These are phyloP conservation scores for Colletotrichum shisoi DNA, from an alignment of 2,329 filamentous ascomycete species.

Conservation along the genomic window DNA sequence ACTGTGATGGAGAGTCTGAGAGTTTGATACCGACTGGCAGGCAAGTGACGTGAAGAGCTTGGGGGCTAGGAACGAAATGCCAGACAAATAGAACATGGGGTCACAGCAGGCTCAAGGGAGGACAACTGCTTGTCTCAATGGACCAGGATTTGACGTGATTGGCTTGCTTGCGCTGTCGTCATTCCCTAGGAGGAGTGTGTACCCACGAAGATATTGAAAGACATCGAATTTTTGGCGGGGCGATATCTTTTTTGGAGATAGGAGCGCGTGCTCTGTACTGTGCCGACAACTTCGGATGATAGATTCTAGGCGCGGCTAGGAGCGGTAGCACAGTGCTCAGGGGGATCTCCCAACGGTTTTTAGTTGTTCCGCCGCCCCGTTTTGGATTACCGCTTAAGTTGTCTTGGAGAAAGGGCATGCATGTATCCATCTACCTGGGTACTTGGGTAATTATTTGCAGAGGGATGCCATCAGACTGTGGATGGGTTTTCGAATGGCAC, in stretches of 20 bases:
- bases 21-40: constrained; percentile 21
- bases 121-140: constrained; percentile 4
- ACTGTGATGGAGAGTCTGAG: constrained; percentile 21
- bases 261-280: constrained; percentile 30
- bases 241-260: constrained; percentile 23
- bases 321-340: constrained; percentile 21
- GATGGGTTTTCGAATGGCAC: neutral
- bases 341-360: constrained; percentile 10
- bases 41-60: constrained; percentile 14
- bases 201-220: constrained; percentile 36
- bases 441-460: constrained; percentile 1
- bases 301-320: constrained; percentile 10
- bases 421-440: too few relatives aligned
- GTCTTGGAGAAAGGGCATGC: neutral
- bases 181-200: constrained; percentile 28
- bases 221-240: constrained; percentile 35
- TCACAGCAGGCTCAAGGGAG: constrained; percentile 12
- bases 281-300: constrained; percentile 31
- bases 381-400: neutral
- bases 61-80: constrained; percentile 5
- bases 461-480: neutral
- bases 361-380: constrained; percentile 29
- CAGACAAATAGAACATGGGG: constrained; percentile 2
- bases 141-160: constrained; percentile 25
- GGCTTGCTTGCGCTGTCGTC: constrained; percentile 36